Conservation (phyloP, 2,329 filamentous ascomycete species). For the Aureobasidium sp. region DNA sequence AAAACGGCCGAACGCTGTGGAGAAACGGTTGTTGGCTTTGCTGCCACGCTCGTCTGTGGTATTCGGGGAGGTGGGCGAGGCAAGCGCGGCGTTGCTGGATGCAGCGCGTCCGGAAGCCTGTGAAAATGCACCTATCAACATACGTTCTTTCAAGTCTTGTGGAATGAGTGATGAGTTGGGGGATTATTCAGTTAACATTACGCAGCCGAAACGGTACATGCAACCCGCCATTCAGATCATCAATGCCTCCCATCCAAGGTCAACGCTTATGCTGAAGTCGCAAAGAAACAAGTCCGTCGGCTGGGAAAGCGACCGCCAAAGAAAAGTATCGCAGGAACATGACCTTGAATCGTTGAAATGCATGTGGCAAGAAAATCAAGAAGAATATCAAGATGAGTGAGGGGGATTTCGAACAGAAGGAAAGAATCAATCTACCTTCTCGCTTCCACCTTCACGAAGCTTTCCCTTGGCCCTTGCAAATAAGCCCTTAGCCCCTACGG, state of each 20-base stretch:
- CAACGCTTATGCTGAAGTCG: conserved; percentile 13
- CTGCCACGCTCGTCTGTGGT: conserved; percentile 6
- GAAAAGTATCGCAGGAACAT: background rate
- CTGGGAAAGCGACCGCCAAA: background rate
- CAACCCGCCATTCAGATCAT: conserved; percentile 6
- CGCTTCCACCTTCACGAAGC: conserved; percentile 56
- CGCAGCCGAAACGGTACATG: conserved; percentile 14
- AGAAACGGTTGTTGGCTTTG: conserved; percentile 16
- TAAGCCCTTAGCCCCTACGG: conserved; percentile 80
- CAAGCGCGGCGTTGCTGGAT: conserved; percentile 10
- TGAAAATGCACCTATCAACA: conserved; percentile 13
- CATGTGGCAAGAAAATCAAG: conserved; percentile 14
- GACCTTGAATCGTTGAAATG: background rate
- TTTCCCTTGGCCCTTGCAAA: conserved; percentile 87
- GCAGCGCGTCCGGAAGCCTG: conserved; percentile 11
- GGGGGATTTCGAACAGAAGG: conserved; percentile 38
- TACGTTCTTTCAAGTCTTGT: conserved; percentile 10
- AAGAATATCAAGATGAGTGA: conserved; percentile 10
- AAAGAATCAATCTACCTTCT: conserved; percentile 75
- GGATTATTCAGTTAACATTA: conserved; percentile 14
- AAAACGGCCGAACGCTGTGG: conserved; percentile 10
- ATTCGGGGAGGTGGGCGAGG: conserved; percentile 1
- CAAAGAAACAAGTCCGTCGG: conserved; percentile 3
- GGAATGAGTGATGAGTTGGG: background rate
- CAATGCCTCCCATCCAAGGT: conserved; percentile 14